Evolutionary conservation across 1,139 yeast genomes (phyloP).

Genomic region (Candida pseudoviswanathii): DNA sequence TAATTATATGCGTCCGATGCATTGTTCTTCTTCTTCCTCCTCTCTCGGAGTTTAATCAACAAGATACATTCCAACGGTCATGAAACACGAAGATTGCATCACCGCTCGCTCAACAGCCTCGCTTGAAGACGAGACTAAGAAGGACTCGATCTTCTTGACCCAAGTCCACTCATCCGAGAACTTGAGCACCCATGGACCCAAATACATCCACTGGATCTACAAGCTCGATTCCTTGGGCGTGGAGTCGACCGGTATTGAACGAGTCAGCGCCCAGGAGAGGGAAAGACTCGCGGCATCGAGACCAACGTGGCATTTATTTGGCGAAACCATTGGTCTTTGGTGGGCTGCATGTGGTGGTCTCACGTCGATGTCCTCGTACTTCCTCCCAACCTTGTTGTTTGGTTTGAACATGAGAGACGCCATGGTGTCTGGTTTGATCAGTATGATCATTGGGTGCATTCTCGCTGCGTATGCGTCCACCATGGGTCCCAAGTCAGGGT

Average conservation of each 20-base stretch:
- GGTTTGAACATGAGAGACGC: constrained; percentile 32
- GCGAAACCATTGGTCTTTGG: constrained; percentile 63
- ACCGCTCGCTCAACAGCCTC: neutral
- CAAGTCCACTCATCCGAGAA: neutral
- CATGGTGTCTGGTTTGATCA: constrained; percentile 33
- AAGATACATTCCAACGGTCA: neutral
- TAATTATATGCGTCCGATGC: no score
- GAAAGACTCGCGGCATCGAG: constrained; percentile 14
- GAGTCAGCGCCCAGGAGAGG: constrained; percentile 30
- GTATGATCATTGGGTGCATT: constrained; percentile 36
- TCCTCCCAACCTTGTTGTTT: constrained; percentile 33
- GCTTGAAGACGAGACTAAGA: neutral
- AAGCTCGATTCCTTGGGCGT: constrained; percentile 29
- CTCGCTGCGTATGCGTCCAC: constrained; percentile 43
- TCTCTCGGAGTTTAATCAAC: no score
- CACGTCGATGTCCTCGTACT: constrained; percentile 43
- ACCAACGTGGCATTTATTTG: constrained; percentile 38
- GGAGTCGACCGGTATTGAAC: constrained; percentile 35
- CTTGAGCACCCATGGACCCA: constrained; percentile 6
- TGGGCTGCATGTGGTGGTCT: constrained; percentile 44
- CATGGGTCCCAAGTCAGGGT: constrained; percentile 45
- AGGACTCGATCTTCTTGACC: neutral
- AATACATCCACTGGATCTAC: constrained; percentile 18
- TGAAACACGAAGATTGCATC: neutral
- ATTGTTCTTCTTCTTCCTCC: no score